Evolutionary conservation across 495 filamentous ascomycete genomes (phyloP), one percentile per base, ranked within the genome.

Genomic region (Oleoguttula mirabilis): DNA sequence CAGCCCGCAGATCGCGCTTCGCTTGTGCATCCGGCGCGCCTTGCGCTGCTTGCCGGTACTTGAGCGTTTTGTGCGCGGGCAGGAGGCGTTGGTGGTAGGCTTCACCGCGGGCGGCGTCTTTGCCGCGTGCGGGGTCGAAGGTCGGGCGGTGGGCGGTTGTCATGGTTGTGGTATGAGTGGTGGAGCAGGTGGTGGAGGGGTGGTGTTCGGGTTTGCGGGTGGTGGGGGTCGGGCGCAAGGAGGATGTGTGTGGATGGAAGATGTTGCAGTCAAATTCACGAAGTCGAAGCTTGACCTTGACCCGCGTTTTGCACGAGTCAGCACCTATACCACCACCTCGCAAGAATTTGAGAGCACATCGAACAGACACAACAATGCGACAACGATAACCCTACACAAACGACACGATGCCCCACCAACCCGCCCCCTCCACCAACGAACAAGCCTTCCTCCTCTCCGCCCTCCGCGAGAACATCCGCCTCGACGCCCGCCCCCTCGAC

Each of bases 331-430:
- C n/a, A n/a, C n/a, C n/a, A n/a, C n/a, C n/a, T n/a, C n/a, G n/a
- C n/a, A n/a, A n/a, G n/a, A n/a, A n/a, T n/a, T n/a, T n/a, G n/a
- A n/a, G n/a, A n/a, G n/a, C n/a, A n/a, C n/a, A n/a, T n/a, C n/a
- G n/a, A n/a, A n/a, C n/a, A n/a, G n/a, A n/a, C n/a, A n/a, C n/a
- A n/a, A n/a, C n/a, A n/a, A n/a, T n/a, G n/a, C n/a, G n/a, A n/a
- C n/a, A n/a, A n/a, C n/a, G n/a, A n/a, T n/a, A n/a, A n/a, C n/a
- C n/a, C n/a, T n/a, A n/a, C n/a, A n/a, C n/a, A n/a, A n/a, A n/a
- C n/a, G n/a, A n/a, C n/a, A n/a, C n/a, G n/a, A 94, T 94, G 88
- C 88, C 88, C 50, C 82, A 81, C 68, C 88, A 94, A 77, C 75
- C 75, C 35, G 79, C 57, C 21, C 60, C 59, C 30, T 66, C 64